Conservation (phyloP, 305 asterid species). For the Fraxinus xanthoxyloides region DNA sequence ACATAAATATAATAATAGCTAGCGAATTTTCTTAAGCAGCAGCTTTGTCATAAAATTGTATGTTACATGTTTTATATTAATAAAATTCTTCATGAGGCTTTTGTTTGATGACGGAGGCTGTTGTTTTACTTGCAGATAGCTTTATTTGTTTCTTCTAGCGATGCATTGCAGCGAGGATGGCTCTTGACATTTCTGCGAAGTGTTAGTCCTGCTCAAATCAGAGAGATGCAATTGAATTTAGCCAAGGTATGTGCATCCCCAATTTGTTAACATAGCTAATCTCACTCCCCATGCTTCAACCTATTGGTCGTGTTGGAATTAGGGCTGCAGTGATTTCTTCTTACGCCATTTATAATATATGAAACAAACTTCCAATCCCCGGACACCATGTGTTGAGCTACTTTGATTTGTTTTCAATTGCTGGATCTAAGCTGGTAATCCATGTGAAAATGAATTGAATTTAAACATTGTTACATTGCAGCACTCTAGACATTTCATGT, state of each 20-base stretch:
- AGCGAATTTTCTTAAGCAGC: neutral
- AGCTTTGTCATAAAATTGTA: neutral
- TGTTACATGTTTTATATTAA: neutral
- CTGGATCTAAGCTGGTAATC: slow-evolving; percentile 3
- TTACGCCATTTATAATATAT: neutral
- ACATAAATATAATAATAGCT: slow-evolving; percentile 5
- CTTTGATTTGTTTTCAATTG: neutral
- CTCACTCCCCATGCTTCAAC: slow-evolving; percentile 5
- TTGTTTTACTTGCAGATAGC: slow-evolving; percentile 65
- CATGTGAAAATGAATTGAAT: slow-evolving; percentile 2
- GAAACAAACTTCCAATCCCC: neutral
- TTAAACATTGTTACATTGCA: slow-evolving; percentile 37
- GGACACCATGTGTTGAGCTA: neutral
- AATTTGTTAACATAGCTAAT: slow-evolving; percentile 8
- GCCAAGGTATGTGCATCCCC: slow-evolving; percentile 62
- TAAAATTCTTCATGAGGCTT: neutral
- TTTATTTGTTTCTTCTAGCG: slow-evolving; percentile 74
- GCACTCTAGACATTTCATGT: slow-evolving; percentile 79
- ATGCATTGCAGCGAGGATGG: slow-evolving; percentile 82
- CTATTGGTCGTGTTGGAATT: neutral
- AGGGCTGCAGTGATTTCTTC: neutral
- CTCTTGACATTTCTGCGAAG: slow-evolving; percentile 61
- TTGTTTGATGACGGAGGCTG: slow-evolving; percentile 20
- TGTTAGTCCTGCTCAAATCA: slow-evolving; percentile 60
- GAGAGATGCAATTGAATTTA: slow-evolving; percentile 61